A percentile compares a stretch with the other conserved stretches of the same genome.
These are phyloP conservation scores for Anisodus tanguticus DNA, from an alignment of 257 asterid genomes.

Conservation along the genomic window DNA sequence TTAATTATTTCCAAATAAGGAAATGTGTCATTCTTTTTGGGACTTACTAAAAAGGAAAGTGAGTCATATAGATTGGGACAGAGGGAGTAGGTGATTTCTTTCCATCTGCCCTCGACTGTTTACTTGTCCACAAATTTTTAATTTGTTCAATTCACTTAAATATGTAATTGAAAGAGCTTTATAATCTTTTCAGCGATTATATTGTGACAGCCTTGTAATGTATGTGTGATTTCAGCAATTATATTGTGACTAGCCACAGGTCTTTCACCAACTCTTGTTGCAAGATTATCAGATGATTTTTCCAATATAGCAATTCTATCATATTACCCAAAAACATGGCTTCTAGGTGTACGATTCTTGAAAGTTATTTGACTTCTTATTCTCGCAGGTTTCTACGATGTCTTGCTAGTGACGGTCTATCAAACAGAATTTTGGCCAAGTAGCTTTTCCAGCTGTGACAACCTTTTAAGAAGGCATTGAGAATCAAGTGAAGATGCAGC, in stretches of 20 bases:
- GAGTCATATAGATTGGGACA: no score
- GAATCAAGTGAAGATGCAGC: slow-evolving; percentile 24
- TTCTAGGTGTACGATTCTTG: not conserved
- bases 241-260: not conserved
- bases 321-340: not conserved
- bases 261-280: not conserved
- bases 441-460: not conserved
- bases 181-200: not conserved
- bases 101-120: not conserved
- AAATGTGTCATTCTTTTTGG: no score
- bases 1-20: no score
- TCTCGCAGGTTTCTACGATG: slow-evolving; percentile 8
- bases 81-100: no score
- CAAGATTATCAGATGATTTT: not conserved
- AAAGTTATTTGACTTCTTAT: not conserved
- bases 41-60: no score
- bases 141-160: not conserved
- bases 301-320: no score
- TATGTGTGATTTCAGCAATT: not conserved
- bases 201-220: no score
- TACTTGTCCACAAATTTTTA: not conserved
- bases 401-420: not conserved
- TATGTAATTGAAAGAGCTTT: not conserved
- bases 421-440: not conserved
- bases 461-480: slow-evolving; percentile 5